A percentile compares a stretch with the other conserved stretches of the same genome.
Conservation (phyloP, 2,329 filamentous ascomycete genomes). For the Fonsecaea pugnacius region DNA sequence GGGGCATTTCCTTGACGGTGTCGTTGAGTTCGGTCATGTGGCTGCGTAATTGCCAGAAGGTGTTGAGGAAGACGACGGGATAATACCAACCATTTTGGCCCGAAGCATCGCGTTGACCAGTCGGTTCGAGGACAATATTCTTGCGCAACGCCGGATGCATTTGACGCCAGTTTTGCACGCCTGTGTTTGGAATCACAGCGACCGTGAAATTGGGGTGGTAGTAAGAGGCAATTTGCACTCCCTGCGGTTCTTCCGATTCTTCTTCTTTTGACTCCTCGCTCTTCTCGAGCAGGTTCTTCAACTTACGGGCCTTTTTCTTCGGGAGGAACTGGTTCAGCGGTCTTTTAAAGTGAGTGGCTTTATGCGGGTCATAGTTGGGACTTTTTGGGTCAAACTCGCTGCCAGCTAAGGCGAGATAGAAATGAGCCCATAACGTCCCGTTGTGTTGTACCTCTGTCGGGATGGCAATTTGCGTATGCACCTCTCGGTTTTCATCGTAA, state of each 20-base stretch:
- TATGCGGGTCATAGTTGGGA: constrained; percentile 71
- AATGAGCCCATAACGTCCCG: constrained; percentile 91
- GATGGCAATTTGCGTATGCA: constrained; percentile 77
- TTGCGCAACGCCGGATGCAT: constrained; percentile 76
- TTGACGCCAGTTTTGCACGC: constrained; percentile 67
- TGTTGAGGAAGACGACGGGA: constrained; percentile 89
- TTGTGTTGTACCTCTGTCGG: constrained; percentile 84
- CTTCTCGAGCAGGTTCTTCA: constrained; percentile 75
- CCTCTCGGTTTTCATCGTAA: constrained; percentile 74
- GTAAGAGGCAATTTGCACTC: constrained; percentile 78
- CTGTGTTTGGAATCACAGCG: constrained; percentile 80
- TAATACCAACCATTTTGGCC: constrained; percentile 94
- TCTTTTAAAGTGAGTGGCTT: constrained; percentile 80
- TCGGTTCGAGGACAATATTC: constrained; percentile 78
- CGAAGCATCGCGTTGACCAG: constrained; percentile 77
- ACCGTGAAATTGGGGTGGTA: constrained; percentile 96
- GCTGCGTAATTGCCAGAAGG: constrained; percentile 91
- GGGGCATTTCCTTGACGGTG: constrained; percentile 78
- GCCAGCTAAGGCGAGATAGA: constrained; percentile 81
- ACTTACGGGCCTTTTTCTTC: constrained; percentile 89
- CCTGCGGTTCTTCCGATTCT: constrained; percentile 57
- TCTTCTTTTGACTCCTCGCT: constrained; percentile 40
- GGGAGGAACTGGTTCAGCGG: constrained; percentile 87
- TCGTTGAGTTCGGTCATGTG: constrained; percentile 93
- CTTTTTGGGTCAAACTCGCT: constrained; percentile 75